phyloP scores from a whole-genome alignment of 805 yeast species.

The Kazachstania martiniae region DNA sequence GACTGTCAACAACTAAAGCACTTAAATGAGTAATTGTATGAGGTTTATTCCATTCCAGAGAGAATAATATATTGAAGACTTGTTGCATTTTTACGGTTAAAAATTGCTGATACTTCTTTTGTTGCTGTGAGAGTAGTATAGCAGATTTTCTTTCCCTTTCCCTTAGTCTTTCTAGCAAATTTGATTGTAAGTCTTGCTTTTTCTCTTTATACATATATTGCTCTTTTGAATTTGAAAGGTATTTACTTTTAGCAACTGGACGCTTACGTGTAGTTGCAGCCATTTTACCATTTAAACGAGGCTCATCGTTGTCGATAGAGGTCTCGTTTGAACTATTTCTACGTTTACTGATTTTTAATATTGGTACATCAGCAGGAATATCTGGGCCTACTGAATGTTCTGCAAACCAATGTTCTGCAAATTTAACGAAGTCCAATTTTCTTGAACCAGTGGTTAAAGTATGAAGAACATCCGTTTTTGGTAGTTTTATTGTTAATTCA shows the following conservation, averaged over 20 bases:
- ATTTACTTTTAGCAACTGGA: constrained; percentile 2
- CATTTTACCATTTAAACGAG: too few species aligned
- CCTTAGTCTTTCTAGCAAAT: constrained; percentile 19
- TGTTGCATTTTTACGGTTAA: constrained; percentile 22
- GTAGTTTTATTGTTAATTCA: constrained; percentile 16
- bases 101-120: constrained; percentile 19
- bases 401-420: constrained; percentile 17
- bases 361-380: constrained; percentile 17
- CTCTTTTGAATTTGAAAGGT: constrained; percentile 14
- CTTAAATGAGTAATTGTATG: constrained; percentile 21
- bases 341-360: constrained; percentile 15
- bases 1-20: constrained; percentile 21
- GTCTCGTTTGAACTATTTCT: constrained; percentile 8
- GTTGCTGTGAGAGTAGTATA: constrained; percentile 18
- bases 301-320: too few species aligned
- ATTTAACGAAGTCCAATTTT: constrained; percentile 16
- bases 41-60: constrained; percentile 17
- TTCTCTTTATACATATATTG: constrained; percentile 10
- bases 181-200: constrained; percentile 13
- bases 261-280: not conserved
- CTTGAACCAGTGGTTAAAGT: constrained; percentile 19
- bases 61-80: constrained; percentile 18
- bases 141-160: constrained; percentile 21
- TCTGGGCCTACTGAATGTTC: not conserved
- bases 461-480: constrained; percentile 9